These are phyloP conservation scores for Lentinula sp. DNA, from an alignment of 768 basidiomycete species.

Conservation along the genomic window DNA sequence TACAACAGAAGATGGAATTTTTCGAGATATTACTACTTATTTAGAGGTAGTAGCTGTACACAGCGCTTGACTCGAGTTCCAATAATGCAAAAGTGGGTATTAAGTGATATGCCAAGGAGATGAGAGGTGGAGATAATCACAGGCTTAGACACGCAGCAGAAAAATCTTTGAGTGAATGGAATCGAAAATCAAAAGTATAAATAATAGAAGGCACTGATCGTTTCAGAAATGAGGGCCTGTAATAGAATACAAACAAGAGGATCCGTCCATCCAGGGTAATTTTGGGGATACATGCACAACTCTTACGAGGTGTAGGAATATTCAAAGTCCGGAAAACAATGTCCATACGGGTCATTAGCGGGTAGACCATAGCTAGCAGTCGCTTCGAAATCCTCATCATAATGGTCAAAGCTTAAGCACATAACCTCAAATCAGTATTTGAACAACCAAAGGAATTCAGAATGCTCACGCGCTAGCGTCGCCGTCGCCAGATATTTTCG, in stretches of 20 bases:
- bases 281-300: neutral
- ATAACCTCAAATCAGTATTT: constrained; percentile 9
- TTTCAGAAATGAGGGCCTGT: neutral
- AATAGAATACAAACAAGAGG: neutral
- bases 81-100: too few relatives aligned
- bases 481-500: constrained; percentile 86
- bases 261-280: neutral
- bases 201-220: too few relatives aligned
- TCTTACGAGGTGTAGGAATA: constrained; percentile 35
- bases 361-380: constrained; percentile 52
- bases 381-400: constrained; percentile 65
- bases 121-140: too few relatives aligned
- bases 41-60: too few relatives aligned
- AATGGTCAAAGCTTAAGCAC: constrained; percentile 59
- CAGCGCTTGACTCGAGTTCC: too few relatives aligned
- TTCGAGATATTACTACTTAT: too few relatives aligned
- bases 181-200: too few relatives aligned
- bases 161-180: too few relatives aligned
- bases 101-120: too few relatives aligned
- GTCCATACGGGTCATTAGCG: constrained; percentile 56
- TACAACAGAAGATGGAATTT: too few relatives aligned
- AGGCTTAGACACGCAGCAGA: too few relatives aligned
- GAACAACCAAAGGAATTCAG: neutral
- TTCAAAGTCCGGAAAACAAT: constrained; percentile 74
- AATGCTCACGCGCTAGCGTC: constrained; percentile 88